Conservation (phyloP, 2,329 filamentous ascomycete species). For the Aspergillus chevalieri region DNA sequence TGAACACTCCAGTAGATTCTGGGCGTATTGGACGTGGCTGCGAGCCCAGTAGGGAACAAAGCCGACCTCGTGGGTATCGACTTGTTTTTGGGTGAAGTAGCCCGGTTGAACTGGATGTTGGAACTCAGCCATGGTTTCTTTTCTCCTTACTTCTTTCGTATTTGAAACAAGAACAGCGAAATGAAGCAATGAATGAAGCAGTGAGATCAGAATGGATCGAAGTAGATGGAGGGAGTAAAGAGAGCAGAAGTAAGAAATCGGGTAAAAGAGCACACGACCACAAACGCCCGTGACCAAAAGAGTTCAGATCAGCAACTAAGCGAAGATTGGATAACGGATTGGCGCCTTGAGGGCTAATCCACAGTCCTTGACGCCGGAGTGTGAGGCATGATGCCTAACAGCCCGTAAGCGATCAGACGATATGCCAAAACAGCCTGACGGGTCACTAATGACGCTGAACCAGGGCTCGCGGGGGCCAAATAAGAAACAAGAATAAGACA, state of each 20-base stretch:
- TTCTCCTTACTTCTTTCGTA: constrained; percentile 2
- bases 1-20: constrained; percentile 35
- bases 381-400: neutral
- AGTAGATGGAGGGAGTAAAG: neutral
- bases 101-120: constrained; percentile 15
- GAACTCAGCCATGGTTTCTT: constrained; percentile 14
- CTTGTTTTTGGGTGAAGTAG: constrained; percentile 7
- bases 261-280: neutral
- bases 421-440: neutral
- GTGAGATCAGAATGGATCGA: neutral
- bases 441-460: neutral
- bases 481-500: neutral
- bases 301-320: neutral
- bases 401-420: neutral
- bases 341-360: neutral
- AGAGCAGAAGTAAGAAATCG: neutral
- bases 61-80: constrained; percentile 11
- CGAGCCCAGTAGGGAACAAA: constrained; percentile 36
- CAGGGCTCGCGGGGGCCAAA: neutral
- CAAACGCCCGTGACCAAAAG: neutral
- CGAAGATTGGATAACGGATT: neutral
- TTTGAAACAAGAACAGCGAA: neutral
- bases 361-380: neutral
- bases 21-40: constrained; percentile 32
- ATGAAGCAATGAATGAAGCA: neutral